Percentiles rank a stretch among this genome's conserved stretches.
phyloP scores from a whole-genome alignment of 2,329 filamentous ascomycete genomes.

The Fusarium pseudograminearum region DNA sequence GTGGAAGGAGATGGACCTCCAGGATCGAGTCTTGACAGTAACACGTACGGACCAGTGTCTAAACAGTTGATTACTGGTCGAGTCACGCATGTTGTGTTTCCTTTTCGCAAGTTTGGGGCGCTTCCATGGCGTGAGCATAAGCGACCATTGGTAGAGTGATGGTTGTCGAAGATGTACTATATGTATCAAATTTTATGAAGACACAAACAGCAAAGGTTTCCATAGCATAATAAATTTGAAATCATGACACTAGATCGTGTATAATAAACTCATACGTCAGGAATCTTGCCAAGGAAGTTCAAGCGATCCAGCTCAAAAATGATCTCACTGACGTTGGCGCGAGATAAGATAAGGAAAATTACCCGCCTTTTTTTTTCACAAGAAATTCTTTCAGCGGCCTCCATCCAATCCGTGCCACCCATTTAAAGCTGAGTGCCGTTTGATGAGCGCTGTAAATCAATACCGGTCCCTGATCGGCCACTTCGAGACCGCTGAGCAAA shows the following conservation, averaged over 20 bases:
- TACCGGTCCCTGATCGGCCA: constrained; percentile 20
- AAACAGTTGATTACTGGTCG: constrained; percentile 79
- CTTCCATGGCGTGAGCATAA: constrained; percentile 69
- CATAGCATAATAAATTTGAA: background rate
- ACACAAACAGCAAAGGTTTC: background rate
- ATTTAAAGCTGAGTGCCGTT: constrained; percentile 7
- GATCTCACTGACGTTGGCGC: constrained; percentile 5
- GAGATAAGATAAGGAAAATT: constrained; percentile 20
- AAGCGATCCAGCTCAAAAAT: background rate
- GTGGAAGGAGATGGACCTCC: constrained; percentile 88
- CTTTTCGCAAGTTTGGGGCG: constrained; percentile 68
- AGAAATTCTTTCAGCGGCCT: constrained; percentile 29
- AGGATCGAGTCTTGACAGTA: constrained; percentile 82
- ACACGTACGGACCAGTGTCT: constrained; percentile 88
- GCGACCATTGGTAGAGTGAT: constrained; percentile 43
- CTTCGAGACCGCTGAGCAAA: constrained; percentile 29
- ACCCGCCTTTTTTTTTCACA: constrained; percentile 1
- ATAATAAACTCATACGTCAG: background rate
- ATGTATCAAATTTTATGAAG: constrained; percentile 1
- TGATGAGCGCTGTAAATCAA: constrained; percentile 11
- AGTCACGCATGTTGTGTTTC: constrained; percentile 79
- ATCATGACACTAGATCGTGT: background rate
- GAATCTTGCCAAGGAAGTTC: background rate
- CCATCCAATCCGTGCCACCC: background rate
- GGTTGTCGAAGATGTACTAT: background rate